phyloP scores from a whole-genome alignment of 2,329 filamentous ascomycete species.

The Pseudogymnoascus sp. region DNA sequence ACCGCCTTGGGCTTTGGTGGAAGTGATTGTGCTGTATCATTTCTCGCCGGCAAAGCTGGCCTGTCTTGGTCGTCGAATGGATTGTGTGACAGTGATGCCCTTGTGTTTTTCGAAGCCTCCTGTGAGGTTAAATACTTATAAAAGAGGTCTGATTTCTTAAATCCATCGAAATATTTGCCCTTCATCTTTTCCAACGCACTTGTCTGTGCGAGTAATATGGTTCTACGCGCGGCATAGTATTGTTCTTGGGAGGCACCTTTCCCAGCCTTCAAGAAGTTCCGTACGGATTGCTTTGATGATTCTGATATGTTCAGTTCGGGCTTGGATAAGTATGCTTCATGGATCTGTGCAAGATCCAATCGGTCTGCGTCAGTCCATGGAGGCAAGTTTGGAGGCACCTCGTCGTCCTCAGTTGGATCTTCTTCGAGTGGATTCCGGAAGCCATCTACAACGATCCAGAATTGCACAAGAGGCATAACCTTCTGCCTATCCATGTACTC shows the following conservation, averaged over 20 bases:
- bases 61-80: conserved; percentile 12
- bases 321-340: conserved; percentile 78
- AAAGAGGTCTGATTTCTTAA: conserved; percentile 88
- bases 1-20: conserved; percentile 36
- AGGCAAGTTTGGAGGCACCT: conserved; percentile 51
- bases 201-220: conserved; percentile 76
- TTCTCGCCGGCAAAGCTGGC: conserved; percentile 18
- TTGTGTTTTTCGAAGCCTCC: conserved; percentile 47
- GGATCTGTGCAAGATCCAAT: conserved; percentile 81
- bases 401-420: conserved; percentile 59
- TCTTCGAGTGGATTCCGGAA: conserved; percentile 91
- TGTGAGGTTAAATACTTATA: conserved; percentile 93
- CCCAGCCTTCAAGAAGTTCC: conserved; percentile 71
- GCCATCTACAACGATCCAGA: conserved; percentile 96
- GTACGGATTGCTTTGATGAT: conserved; percentile 61
- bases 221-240: conserved; percentile 74
- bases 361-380: conserved; percentile 80
- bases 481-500: conserved; percentile 94
- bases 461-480: conserved; percentile 85
- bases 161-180: conserved; percentile 69
- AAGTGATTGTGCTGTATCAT: conserved; percentile 27
- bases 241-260: conserved; percentile 68
- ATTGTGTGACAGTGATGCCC: conserved; percentile 1
- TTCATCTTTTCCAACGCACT: conserved; percentile 79
- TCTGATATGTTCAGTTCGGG: conserved; percentile 72